Conservation (phyloP, 2,329 filamentous ascomycete species). For the Laburnicola sp. region DNA sequence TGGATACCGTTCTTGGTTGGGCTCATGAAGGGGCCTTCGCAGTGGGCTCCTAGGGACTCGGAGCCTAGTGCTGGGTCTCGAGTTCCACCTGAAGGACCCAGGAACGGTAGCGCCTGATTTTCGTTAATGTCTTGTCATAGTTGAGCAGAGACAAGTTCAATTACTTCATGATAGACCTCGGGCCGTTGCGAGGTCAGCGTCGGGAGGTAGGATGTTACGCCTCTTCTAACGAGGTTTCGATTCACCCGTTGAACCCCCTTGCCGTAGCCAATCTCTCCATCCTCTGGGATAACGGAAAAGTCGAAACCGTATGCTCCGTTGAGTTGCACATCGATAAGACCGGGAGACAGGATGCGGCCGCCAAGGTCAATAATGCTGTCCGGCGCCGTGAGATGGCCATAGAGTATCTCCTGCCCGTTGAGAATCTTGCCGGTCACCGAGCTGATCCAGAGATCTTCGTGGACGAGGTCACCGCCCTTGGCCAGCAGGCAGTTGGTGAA, state of each 20-base stretch:
- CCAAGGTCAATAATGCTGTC: conserved; percentile 77
- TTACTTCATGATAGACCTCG: conserved; percentile 78
- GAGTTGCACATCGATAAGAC: conserved; percentile 87
- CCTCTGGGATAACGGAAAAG: conserved; percentile 76
- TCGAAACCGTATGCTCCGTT: conserved; percentile 94
- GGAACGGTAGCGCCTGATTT: conserved; percentile 67
- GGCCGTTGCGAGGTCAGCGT: conserved; percentile 79
- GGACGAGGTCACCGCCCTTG: conserved; percentile 66
- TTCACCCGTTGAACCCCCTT: conserved; percentile 75
- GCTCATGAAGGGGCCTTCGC: conserved; percentile 86
- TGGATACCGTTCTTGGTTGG: conserved; percentile 86
- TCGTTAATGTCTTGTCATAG: background rate
- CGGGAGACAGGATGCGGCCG: conserved; percentile 81
- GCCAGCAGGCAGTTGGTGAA: conserved; percentile 86
- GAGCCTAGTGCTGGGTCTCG: conserved; percentile 70
- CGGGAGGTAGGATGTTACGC: conserved; percentile 85
- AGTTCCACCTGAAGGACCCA: conserved; percentile 68
- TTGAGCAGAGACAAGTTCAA: background rate
- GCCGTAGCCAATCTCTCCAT: conserved; percentile 63
- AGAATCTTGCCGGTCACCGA: conserved; percentile 80
- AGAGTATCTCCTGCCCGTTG: conserved; percentile 67
- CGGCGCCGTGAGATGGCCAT: conserved; percentile 68
- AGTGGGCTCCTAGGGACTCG: conserved; percentile 86
- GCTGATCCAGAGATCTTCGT: conserved; percentile 87
- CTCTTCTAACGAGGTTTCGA: conserved; percentile 70